phyloP scores from a whole-genome alignment of 441 rosid genomes.

The Populus hybrid region DNA sequence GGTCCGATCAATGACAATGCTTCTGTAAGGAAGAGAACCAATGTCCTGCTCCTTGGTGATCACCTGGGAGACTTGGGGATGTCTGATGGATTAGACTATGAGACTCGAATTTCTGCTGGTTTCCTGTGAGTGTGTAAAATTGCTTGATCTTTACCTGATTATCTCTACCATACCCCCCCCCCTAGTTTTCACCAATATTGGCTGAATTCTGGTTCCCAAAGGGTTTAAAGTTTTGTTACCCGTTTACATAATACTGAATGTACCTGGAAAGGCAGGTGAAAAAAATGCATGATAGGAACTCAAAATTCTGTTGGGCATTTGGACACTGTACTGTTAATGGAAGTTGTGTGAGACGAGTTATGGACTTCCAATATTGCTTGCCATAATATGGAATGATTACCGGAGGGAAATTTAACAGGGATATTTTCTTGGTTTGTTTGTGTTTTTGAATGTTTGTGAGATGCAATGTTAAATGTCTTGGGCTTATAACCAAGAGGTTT shows the following conservation, averaged over 20 bases:
- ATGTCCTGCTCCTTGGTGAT: constrained; percentile 86
- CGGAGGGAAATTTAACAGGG: neutral
- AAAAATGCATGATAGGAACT: neutral
- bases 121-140: constrained; percentile 57
- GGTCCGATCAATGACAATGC: constrained; percentile 33
- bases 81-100: constrained; percentile 82
- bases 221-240: neutral
- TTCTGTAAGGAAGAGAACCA: constrained; percentile 60
- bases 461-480: neutral
- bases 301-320: neutral
- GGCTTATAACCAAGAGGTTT: neutral
- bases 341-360: neutral
- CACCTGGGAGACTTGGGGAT: constrained; percentile 79
- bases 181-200: no score
- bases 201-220: neutral
- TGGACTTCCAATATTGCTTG: neutral
- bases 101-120: constrained; percentile 68
- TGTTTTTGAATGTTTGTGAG: neutral
- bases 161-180: neutral
- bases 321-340: neutral
- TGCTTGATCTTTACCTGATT: neutral
- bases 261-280: neutral
- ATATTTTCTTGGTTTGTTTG: neutral
- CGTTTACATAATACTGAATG: neutral
- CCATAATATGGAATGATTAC: neutral